A percentile compares a stretch with the other conserved stretches of the same genome.
Conservation (phyloP, 140 eudicot genomes). For the Anethum foeniculum region DNA sequence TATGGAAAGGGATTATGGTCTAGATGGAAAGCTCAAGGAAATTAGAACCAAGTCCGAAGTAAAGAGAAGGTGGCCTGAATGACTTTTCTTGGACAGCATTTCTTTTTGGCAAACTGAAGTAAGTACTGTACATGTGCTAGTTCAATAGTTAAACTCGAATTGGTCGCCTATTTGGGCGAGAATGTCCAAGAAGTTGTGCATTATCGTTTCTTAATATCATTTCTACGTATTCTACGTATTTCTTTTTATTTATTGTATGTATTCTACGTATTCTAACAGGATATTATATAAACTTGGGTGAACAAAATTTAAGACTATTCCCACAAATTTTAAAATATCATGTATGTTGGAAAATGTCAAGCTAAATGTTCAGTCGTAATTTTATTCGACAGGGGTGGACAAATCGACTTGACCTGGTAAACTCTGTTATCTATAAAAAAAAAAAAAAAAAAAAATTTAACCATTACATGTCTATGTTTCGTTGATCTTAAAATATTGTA, state of each 20-base stretch:
- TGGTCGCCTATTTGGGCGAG: neutral
- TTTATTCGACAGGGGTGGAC: neutral
- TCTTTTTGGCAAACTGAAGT: neutral
- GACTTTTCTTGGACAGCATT: neutral
- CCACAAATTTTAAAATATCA: neutral
- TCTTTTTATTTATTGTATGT: no score
- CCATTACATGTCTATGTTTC: no score
- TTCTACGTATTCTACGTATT: neutral
- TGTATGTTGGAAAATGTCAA: neutral
- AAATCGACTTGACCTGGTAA: neutral
- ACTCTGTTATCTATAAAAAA: neutral
- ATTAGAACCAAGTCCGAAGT: slow-evolving; percentile 76
- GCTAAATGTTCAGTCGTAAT: neutral
- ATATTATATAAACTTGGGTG: neutral
- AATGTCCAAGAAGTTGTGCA: neutral
- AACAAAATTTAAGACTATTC: neutral
- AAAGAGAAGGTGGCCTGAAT: slow-evolving; percentile 82
- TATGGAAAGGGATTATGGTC: slow-evolving; percentile 96
- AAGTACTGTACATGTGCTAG: neutral
- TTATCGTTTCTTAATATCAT: neutral
- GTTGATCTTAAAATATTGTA: no score
- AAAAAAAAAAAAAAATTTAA: no score
- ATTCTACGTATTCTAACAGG: neutral
- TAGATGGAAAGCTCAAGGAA: slow-evolving; percentile 88
- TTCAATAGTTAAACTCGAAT: neutral